Evolutionary conservation across 495 filamentous ascomycete genomes (phyloP), one percentile per base, ranked within the genome.

Genomic region (Cudoniella acicularis): DNA sequence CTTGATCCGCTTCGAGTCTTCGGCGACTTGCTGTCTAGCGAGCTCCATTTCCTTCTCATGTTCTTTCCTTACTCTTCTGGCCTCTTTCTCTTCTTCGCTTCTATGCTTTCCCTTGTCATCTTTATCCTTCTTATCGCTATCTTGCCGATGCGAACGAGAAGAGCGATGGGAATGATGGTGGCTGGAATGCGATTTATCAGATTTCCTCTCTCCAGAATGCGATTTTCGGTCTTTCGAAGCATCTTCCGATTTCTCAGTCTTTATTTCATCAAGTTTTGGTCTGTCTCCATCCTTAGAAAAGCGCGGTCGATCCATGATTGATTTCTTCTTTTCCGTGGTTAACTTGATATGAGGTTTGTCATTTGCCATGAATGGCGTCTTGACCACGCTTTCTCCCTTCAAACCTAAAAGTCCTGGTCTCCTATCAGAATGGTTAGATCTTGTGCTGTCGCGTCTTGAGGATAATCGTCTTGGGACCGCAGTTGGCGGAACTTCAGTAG

Each of bases 381-480:
- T 67, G 42, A 67, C 59, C 9, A 62, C 52, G 53, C 65, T 67
- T 21, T 64, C 62, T 3, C 65, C 65, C 22, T 62, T 64, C 26
- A 60, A 27, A 27, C 49, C 59, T 13, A 67, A 6, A 13, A 36
- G 30, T 13, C 13, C 13, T 36, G 30, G 30, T 36, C 30, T 36
- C 6, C 30, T 13, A 2, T 22, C 46, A 10, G 47, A 43, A 4
- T 36, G 22, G n/a, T 17, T 26, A 25, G 41, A 40, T 10, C 25
- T 46, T 6, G 25, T 57, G 30, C 64, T 66, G 18, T 53, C 17
- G 13, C 54, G 40, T 18, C 61, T 42, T n/a, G 65, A 54, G 8
- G 43, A 41, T 4, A 24, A 49, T 18, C 65, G 54, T 36, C 30
- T 49, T 20, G 58, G 62, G 9, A 56, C 18, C 3, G 56, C 26